These are phyloP conservation scores for Rutstroemia sydowiana DNA, from an alignment of 2,329 filamentous ascomycete genomes.

Conservation along the genomic window DNA sequence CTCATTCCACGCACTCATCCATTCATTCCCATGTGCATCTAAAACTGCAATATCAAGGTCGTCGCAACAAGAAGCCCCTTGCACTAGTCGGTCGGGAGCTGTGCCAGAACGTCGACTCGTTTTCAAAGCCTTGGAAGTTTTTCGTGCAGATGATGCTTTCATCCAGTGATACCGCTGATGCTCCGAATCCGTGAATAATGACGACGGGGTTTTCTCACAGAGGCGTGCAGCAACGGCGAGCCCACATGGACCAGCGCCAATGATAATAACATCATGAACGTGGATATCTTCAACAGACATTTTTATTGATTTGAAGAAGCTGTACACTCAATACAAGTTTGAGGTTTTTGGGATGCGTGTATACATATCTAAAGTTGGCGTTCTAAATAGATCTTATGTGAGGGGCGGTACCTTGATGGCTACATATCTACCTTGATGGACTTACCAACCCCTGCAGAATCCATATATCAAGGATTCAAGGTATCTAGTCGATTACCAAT, in stretches of 20 bases:
- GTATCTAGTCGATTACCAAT: too few relatives aligned
- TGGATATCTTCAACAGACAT: slow-evolving; percentile 11
- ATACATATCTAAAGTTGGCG: too few relatives aligned
- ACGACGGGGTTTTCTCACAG: slow-evolving; percentile 64
- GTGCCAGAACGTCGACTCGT: slow-evolving; percentile 30
- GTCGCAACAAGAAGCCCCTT: slow-evolving; percentile 14
- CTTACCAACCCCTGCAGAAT: neutral
- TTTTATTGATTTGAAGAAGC: neutral
- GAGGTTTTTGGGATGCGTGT: neutral
- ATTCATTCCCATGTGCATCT: slow-evolving; percentile 54
- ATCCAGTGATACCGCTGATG: slow-evolving; percentile 70
- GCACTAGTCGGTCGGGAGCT: slow-evolving; percentile 28
- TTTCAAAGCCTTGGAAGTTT: slow-evolving; percentile 31
- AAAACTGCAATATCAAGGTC: slow-evolving; percentile 49
- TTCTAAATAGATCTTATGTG: too few relatives aligned
- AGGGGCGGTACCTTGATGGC: slow-evolving; percentile 13
- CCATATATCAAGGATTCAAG: too few relatives aligned
- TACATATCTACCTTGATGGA: slow-evolving; percentile 3
- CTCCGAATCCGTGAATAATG: slow-evolving; percentile 77
- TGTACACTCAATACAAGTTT: neutral
- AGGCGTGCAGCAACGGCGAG: slow-evolving; percentile 67
- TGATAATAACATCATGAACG: slow-evolving; percentile 50
- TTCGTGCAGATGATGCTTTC: slow-evolving; percentile 50
- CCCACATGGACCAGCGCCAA: slow-evolving; percentile 69
- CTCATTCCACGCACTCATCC: slow-evolving; percentile 65